Evolutionary conservation across 2,329 filamentous ascomycete genomes (phyloP).

Genomic region (Diplodia corticola): DNA sequence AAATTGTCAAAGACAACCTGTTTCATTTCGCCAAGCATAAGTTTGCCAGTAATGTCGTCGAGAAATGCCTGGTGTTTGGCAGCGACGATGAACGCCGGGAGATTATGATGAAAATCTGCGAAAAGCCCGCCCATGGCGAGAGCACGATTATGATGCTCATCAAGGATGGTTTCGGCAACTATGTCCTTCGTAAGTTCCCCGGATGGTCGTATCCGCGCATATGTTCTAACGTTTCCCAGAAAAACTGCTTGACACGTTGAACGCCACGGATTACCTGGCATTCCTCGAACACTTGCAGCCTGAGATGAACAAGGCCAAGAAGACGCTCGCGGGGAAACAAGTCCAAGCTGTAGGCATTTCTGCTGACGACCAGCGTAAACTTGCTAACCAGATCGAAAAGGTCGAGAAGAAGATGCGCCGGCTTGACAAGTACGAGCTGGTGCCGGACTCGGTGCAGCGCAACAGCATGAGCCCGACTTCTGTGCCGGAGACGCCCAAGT

Average conservation of each 20-base stretch:
- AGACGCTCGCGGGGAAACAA: slow-evolving; percentile 46
- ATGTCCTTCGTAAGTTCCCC: slow-evolving; percentile 81
- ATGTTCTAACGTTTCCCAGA: slow-evolving; percentile 54
- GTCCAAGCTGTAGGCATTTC: slow-evolving; percentile 39
- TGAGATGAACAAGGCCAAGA: slow-evolving; percentile 48
- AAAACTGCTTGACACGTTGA: slow-evolving; percentile 65
- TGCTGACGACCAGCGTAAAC: slow-evolving; percentile 21
- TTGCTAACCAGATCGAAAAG: slow-evolving; percentile 24
- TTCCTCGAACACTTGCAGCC: slow-evolving; percentile 46
- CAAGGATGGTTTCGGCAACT: slow-evolving; percentile 91
- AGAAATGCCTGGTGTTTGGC: slow-evolving; percentile 80
- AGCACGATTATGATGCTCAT: slow-evolving; percentile 75
- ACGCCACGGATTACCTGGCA: slow-evolving; percentile 42
- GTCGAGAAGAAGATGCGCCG: slow-evolving; percentile 54
- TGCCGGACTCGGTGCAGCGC: slow-evolving; percentile 31
- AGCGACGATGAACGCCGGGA: slow-evolving; percentile 66
- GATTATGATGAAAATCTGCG: slow-evolving; percentile 64
- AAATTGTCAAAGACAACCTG: slow-evolving; percentile 70
- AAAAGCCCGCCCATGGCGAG: slow-evolving; percentile 63
- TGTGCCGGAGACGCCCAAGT: slow-evolving; percentile 17
- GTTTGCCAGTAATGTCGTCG: slow-evolving; percentile 94
- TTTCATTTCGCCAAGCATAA: slow-evolving; percentile 87
- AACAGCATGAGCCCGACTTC: slow-evolving; percentile 24
- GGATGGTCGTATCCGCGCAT: too few relatives aligned
- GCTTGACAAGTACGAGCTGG: slow-evolving; percentile 36